phyloP scores from a whole-genome alignment of 225 moss, liverwort and hornwort genomes.

The Takakia lepidozioides region DNA sequence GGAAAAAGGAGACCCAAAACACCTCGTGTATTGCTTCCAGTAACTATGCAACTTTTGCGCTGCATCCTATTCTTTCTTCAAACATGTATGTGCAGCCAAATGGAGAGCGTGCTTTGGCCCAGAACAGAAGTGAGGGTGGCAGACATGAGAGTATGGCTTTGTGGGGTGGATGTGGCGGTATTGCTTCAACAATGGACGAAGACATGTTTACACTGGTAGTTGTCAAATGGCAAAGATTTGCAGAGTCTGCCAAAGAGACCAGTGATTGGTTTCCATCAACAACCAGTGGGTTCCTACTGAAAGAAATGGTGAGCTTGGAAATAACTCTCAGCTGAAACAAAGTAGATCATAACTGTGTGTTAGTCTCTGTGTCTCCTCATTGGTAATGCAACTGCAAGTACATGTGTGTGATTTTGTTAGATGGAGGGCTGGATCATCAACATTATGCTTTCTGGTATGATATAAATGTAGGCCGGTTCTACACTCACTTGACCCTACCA shows the following conservation, averaged over 20 bases:
- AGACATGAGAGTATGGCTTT: conserved; percentile 10
- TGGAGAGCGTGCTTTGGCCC: too few relatives aligned
- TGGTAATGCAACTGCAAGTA: neutral
- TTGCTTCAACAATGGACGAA: conserved; percentile 94
- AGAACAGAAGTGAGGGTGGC: conserved; percentile 1
- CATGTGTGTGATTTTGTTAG: too few relatives aligned
- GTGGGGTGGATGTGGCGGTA: conserved; percentile 60
- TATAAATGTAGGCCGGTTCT: too few relatives aligned
- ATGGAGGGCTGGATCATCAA: too few relatives aligned
- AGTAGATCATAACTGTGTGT: too few relatives aligned
- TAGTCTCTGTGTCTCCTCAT: neutral
- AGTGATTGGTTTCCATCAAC: conserved; percentile 68
- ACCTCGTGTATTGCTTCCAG: too few relatives aligned
- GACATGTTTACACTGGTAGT: conserved; percentile 79
- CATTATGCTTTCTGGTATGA: too few relatives aligned
- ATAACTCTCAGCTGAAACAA: too few relatives aligned
- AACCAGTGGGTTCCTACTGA: conserved; percentile 53
- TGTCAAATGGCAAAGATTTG: conserved; percentile 65
- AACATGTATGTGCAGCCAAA: conserved; percentile 26
- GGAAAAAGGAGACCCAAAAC: too few relatives aligned
- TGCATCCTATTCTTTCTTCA: too few relatives aligned
- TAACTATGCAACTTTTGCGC: too few relatives aligned
- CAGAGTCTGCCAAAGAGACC: conserved; percentile 35
- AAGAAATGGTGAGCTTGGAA: conserved; percentile 95
- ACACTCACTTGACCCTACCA: too few relatives aligned